Conservation (phyloP, 2,329 filamentous ascomycete species). For the Alternaria hordeiaustralica region DNA sequence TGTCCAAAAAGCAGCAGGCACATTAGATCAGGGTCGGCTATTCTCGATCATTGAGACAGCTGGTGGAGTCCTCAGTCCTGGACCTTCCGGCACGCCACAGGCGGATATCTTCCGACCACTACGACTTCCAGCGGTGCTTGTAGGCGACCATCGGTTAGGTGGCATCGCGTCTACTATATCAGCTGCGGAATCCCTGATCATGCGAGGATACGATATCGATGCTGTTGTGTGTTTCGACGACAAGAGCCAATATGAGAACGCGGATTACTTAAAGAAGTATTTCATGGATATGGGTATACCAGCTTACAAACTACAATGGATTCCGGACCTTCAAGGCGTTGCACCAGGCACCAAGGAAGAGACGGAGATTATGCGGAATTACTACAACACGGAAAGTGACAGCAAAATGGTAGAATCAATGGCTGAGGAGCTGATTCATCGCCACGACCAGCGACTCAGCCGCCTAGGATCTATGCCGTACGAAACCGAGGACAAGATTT, state of each 20-base stretch:
- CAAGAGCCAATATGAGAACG: conserved; percentile 70
- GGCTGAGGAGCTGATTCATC: conserved; percentile 59
- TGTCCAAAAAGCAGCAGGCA: conserved; percentile 18
- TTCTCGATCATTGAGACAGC: conserved; percentile 77
- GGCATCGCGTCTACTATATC: conserved; percentile 83
- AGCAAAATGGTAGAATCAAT: conserved; percentile 53
- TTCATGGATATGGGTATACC: conserved; percentile 66
- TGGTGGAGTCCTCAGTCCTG: conserved; percentile 80
- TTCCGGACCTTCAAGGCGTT: conserved; percentile 57
- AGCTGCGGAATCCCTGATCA: conserved; percentile 76
- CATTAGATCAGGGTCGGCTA: conserved; percentile 11
- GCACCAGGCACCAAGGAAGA: conserved; percentile 52
- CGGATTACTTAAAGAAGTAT: conserved; percentile 70
- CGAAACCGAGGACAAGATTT: conserved; percentile 66
- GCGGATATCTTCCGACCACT: conserved; percentile 79
- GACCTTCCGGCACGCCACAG: conserved; percentile 76
- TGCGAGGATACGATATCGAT: conserved; percentile 81
- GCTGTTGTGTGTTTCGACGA: conserved; percentile 71
- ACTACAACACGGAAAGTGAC: conserved; percentile 61
- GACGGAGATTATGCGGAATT: conserved; percentile 63
- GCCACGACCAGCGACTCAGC: conserved; percentile 63
- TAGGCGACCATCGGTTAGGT: conserved; percentile 77
- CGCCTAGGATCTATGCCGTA: conserved; percentile 67
- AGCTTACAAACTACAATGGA: conserved; percentile 63
- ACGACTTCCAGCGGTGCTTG: conserved; percentile 73